Base-by-base conservation (phyloP, 2,329 filamentous ascomycete species). In the Pseudogymnoascus sp. region DNA sequence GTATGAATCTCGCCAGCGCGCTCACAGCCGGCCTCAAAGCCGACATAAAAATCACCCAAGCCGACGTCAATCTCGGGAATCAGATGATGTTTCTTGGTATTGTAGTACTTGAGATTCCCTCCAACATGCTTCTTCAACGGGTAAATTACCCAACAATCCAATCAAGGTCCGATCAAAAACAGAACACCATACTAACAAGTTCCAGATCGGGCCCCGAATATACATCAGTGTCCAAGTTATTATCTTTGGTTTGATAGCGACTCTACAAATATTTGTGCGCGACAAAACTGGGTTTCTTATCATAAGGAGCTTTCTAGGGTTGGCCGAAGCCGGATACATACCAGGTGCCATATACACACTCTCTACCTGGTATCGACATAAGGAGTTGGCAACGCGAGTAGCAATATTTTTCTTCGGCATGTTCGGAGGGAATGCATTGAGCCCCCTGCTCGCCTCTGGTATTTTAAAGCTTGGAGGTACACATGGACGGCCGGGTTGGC, bases 351-450 rank as follows among this genome's bases (percentile, higher is more conserved):
- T 82, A 21, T 86, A 83, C 69, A 83, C 86, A 61, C 75, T 87
- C 3, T 84, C 82, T 0, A 85, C 85, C 76, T 88, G 84, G 84
- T 88, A 87, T 65, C 84, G 82, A 63, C 76, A 82, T 8, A 78
- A 82, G 46, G 84, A 87, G 69, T 76, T 81, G 46, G 82, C 84
- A 62, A 85, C 81, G 63, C 77, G 84, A 8, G 80, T 86, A 46
- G 82, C 83, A 2, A 75, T 87, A 3, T 87, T 87, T 70, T 87
- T 83, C 68, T 83, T 79, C 42, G 82, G 81, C 18, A 82, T 82
- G 1, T 80, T 81, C 7, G 72, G 86, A 11, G 83, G 84, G 0
- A 83, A 83, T 36, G 84, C 85, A 1, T 86, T 87, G 69, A 83
- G 83, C 61, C 84, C 84, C 14, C 75, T 87, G n/a, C 74, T 87